Percentiles rank a stretch among this genome's conserved stretches.
Evolutionary conservation across 2,329 filamentous ascomycete genomes (phyloP).

Genomic region (Simplicillium aogashimaense): DNA sequence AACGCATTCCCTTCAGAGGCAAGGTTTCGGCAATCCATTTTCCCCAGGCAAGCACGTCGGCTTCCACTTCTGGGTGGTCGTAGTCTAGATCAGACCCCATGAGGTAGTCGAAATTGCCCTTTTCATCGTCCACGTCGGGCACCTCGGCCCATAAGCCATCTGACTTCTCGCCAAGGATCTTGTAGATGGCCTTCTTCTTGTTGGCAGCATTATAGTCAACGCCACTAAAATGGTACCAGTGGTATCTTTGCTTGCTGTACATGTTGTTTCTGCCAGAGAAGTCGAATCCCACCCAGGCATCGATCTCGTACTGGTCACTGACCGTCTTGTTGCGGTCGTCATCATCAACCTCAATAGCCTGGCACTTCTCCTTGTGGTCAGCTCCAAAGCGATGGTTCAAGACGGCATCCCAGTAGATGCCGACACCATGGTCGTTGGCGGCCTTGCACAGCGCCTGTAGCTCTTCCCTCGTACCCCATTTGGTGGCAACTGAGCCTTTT

Average conservation of each 20-base stretch:
- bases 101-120: slow-evolving; percentile 61
- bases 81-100: slow-evolving; percentile 68
- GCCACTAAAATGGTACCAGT: slow-evolving; percentile 61
- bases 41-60: slow-evolving; percentile 58
- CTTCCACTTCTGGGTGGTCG: slow-evolving; percentile 48
- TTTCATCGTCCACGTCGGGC: slow-evolving; percentile 46
- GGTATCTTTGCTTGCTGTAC: slow-evolving; percentile 56
- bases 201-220: slow-evolving; percentile 55
- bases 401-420: slow-evolving; percentile 63
- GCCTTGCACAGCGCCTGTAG: slow-evolving; percentile 26
- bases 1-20: slow-evolving; percentile 53
- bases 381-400: slow-evolving; percentile 69
- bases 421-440: slow-evolving; percentile 40
- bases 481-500: slow-evolving; percentile 53
- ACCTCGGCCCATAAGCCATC: slow-evolving; percentile 52
- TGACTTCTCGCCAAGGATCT: slow-evolving; percentile 48
- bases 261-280: slow-evolving; percentile 52
- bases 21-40: slow-evolving; percentile 55
- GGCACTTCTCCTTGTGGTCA: slow-evolving; percentile 53
- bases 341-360: slow-evolving; percentile 53
- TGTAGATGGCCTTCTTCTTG: slow-evolving; percentile 56
- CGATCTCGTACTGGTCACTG: slow-evolving; percentile 51
- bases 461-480: slow-evolving; percentile 61
- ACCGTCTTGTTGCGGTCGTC: slow-evolving; percentile 48
- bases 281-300: slow-evolving; percentile 61